Evolutionary conservation across 2,329 filamentous ascomycete species (phyloP).

Genomic region (Chaetomium olivaceum): DNA sequence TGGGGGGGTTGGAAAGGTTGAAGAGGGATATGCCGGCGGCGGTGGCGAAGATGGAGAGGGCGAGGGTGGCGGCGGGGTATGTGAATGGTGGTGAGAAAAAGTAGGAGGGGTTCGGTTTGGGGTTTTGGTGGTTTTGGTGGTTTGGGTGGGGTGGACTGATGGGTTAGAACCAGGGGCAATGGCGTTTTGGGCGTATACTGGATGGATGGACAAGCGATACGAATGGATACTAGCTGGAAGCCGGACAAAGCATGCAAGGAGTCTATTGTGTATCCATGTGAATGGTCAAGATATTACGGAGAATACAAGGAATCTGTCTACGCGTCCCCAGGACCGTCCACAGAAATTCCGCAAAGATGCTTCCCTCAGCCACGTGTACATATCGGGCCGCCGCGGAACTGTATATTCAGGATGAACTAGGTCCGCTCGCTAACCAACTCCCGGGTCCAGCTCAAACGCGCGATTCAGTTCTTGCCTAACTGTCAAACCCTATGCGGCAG

Average conservation of each 20-base stretch:
- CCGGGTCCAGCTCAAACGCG: background rate
- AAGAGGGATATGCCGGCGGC: conserved; percentile 63
- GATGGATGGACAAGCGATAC: background rate
- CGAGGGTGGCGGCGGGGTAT: conserved; percentile 60
- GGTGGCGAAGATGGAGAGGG: conserved; percentile 66
- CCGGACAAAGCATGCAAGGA: conserved; percentile 13
- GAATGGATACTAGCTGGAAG: background rate
- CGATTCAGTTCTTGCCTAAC: background rate
- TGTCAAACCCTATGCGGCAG: conserved; percentile 33
- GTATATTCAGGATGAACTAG: background rate
- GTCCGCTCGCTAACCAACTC: conserved; percentile 9
- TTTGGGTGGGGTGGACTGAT: background rate
- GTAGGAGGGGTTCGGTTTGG: background rate
- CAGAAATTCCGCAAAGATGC: conserved; percentile 4
- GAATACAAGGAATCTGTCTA: conserved; percentile 12
- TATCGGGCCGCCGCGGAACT: background rate
- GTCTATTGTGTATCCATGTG: conserved; percentile 27
- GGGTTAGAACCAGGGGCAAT: background rate
- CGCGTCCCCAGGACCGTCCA: conserved; percentile 6
- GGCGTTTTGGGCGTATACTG: conserved; percentile 3
- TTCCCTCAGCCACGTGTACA: conserved; percentile 1
- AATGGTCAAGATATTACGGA: conserved; percentile 19
- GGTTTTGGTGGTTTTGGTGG: background rate
- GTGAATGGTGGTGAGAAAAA: conserved; percentile 36
- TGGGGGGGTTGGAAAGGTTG: conserved; percentile 53